These are phyloP conservation scores for Ormosia emarginata DNA, from an alignment of 306 rosid genomes.

Conservation along the genomic window DNA sequence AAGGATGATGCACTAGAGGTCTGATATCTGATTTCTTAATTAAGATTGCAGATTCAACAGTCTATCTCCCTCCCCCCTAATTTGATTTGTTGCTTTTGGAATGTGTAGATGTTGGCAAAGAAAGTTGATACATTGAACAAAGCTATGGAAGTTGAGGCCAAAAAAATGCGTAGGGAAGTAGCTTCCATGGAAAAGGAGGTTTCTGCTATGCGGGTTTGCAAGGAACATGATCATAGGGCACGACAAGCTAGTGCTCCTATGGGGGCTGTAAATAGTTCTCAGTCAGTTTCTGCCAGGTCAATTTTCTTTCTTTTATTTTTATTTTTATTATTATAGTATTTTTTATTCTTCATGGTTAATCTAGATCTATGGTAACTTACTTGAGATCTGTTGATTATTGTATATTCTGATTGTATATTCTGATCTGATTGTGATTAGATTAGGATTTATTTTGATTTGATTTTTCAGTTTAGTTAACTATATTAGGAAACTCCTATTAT, in stretches of 20 bases:
- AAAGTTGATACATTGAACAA: constrained; percentile 87
- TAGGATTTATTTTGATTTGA: no score
- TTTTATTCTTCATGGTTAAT: neutral
- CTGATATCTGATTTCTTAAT: neutral
- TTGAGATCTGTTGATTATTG: no score
- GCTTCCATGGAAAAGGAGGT: constrained; percentile 84
- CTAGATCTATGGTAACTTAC: neutral
- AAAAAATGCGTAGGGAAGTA: constrained; percentile 86
- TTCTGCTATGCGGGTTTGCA: constrained; percentile 61
- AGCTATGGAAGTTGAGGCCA: constrained; percentile 90
- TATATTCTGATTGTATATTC: no score
- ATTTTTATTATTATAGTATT: neutral
- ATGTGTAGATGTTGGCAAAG: constrained; percentile 66
- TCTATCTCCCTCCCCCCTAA: neutral
- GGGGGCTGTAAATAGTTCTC: constrained; percentile 55
- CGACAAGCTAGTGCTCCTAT: constrained; percentile 53
- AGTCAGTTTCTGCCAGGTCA: constrained; percentile 56
- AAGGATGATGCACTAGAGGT: constrained; percentile 98
- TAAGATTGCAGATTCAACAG: neutral
- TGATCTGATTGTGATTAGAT: no score
- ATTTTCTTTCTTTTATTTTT: neutral
- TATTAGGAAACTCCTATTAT: no score
- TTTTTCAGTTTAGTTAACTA: no score
- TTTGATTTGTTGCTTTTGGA: constrained; percentile 24
- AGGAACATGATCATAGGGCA: constrained; percentile 56